These are phyloP conservation scores for Stephania yunnanensis DNA, from an alignment of 164 flowering plant genomes.

Conservation along the genomic window DNA sequence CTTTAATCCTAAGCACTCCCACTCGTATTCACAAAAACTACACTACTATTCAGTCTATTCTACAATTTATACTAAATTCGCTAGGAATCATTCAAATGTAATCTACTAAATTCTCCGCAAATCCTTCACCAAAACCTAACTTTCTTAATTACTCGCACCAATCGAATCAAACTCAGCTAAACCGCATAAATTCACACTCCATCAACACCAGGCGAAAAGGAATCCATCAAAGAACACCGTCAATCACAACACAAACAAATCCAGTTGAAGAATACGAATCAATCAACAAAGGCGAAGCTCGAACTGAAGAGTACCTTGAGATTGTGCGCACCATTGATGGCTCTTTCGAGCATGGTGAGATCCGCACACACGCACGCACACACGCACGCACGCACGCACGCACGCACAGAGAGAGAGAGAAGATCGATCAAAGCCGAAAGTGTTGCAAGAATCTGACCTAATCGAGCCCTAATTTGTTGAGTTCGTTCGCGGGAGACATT, in stretches of 20 bases:
- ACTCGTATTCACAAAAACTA: too few species aligned
- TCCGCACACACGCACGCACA: too few species aligned
- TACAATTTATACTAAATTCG: too few species aligned
- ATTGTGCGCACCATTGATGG: conserved; percentile 22
- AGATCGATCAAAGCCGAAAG: background rate
- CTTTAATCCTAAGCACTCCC: too few species aligned
- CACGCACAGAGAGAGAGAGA: background rate
- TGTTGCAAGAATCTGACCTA: background rate
- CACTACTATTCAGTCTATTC: too few species aligned
- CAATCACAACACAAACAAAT: background rate
- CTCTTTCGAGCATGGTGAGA: conserved; percentile 21
- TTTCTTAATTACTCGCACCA: too few species aligned
- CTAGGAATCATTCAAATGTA: too few species aligned
- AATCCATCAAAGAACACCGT: background rate
- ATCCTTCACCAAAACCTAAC: too few species aligned
- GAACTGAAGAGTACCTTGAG: conserved; percentile 23
- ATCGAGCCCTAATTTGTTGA: background rate
- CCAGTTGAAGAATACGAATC: background rate
- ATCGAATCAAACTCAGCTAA: too few species aligned
- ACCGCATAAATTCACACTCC: too few species aligned
- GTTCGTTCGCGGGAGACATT: background rate
- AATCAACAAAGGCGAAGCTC: background rate
- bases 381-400: too few species aligned
- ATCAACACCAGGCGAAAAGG: background rate
- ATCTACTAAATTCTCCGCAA: too few species aligned